Evolutionary conservation across 306 rosid genomes (phyloP), one percentile per base, ranked within the genome.

Genomic region (Bauhinia variegata): DNA sequence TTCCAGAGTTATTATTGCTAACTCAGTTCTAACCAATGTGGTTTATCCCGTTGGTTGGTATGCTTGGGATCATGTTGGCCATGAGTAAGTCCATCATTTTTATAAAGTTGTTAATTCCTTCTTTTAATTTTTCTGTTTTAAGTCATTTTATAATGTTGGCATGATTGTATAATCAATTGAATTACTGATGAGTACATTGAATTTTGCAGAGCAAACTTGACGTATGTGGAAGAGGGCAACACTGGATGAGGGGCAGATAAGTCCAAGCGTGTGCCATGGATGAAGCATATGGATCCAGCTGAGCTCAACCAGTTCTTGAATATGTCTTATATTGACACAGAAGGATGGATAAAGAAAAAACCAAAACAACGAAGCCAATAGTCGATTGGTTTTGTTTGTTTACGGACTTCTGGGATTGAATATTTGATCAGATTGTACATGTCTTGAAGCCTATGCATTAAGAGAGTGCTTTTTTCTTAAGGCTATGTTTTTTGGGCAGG

Each of bases 41-140:
- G 51, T 82, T 18, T 32, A 30, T 17, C 83, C 83, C 0, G 42
- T 54, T 10, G 86, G 83, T 16, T 77, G 83, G 83, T 3, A 11
- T 70, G 0, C 75, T 53, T 73, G 86, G 82, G 0, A 2, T 13
- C 10, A 11, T 7, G 9, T 1, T 11, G 65, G 73, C 62, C 56
- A 57, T 10, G 73, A 46, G 79, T 74, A 74, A 44, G 14, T 14
- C 9, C 15, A 44, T 44, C 2, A 8, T 14, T 11, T 9, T 44
- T 44, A 3, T 11, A n/a, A n/a, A n/a, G n/a, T n/a, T n/a, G n/a
- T n/a, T n/a, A n/a, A n/a, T n/a, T n/a, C n/a, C n/a, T n/a, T n/a
- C n/a, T n/a, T n/a, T n/a, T n/a, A n/a, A n/a, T n/a, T n/a, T n/a
- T n/a, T n/a, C n/a, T n/a, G n/a, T n/a, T n/a, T n/a, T n/a, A n/a